These are phyloP conservation scores for Pseudotulostoma volvatum DNA, from an alignment of 495 filamentous ascomycete species.

Conservation along the genomic window DNA sequence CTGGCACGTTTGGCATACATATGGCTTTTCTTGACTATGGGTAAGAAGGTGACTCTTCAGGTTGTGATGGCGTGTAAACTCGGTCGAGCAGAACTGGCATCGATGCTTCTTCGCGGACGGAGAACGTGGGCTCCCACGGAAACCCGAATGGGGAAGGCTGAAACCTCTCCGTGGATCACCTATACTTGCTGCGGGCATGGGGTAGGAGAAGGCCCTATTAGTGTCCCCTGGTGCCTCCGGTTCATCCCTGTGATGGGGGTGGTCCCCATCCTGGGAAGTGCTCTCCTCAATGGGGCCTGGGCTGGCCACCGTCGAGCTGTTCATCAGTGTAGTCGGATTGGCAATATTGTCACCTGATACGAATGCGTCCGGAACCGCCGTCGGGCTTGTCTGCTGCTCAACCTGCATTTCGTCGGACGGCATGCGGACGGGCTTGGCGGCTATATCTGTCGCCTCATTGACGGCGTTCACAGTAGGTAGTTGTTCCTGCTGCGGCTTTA, in stretches of 20 bases:
- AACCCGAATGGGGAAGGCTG: constrained; percentile 58
- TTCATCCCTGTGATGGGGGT: constrained; percentile 19
- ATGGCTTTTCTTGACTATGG: constrained; percentile 97
- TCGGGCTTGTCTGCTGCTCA: constrained; percentile 19
- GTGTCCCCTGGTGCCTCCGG: constrained; percentile 26
- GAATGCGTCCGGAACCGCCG: constrained; percentile 7
- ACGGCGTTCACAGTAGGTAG: background rate
- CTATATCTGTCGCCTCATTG: constrained; percentile 2
- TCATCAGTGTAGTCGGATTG: constrained; percentile 18
- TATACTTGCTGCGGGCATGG: constrained; percentile 28
- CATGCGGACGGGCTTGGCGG: constrained; percentile 17
- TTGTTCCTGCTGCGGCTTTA: background rate
- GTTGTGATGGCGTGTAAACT: constrained; percentile 96
- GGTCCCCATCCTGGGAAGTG: constrained; percentile 31
- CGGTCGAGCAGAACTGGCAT: constrained; percentile 87
- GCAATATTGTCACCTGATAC: constrained; percentile 20
- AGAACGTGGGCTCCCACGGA: constrained; percentile 48
- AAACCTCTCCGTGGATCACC: constrained; percentile 45
- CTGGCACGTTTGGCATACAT: constrained; percentile 74
- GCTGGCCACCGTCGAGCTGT: constrained; percentile 29
- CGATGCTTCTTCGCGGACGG: constrained; percentile 80
- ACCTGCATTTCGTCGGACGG: constrained; percentile 31
- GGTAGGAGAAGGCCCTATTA: constrained; percentile 38
- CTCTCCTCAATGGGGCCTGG: constrained; percentile 32
- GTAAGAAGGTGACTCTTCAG: constrained; percentile 97